Evolutionary conservation across 768 basidiomycete genomes (phyloP), one percentile per base, ranked within the genome.

Genomic region (Leccinum disarticulatum): DNA sequence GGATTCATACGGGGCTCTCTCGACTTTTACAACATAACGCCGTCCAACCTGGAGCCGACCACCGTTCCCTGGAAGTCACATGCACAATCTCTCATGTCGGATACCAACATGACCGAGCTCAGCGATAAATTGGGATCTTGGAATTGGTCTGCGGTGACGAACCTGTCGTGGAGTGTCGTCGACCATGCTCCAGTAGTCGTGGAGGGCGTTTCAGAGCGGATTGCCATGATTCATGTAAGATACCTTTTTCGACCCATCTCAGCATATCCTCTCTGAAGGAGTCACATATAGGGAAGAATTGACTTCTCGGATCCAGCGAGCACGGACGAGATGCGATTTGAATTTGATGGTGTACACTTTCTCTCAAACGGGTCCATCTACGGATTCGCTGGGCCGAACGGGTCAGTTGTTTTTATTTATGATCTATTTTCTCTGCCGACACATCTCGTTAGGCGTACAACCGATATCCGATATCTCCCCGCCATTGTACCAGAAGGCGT

Each of bases 311-410:
- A 87, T 62, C 66, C 76, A 7, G 70, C 71, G n/a, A 80, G 72
- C 4, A 71, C 77, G 0, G 85, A 85, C 50, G 86, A 88, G 52
- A 70, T 91, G 47, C 78, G 82, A 35, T 73, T 92, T 2, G 88
- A 92, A 60, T 86, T 93, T 61, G 87, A 88, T 68, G 91, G 88
- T 1, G 77, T 93, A 25, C 91, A 93, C 71, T 87, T 91, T 68
- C 64, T 89, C 11, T 70, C 79, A 27, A 88, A 88, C 57, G 91
- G 91, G 0, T 81, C 88, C 0, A 81, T 94, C n/a, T 90, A 86
- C 66, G 91, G 88, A 2, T 79, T 90, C 53, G 88, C 87, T 17
- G 81, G 84, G 63, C 81, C 86, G 4, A 67, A 70, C 17, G 86
- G 85, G 91, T 91, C 62, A 62, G 80, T 64, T 30, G 1, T 31